These are phyloP conservation scores for Silybum marianum DNA, from an alignment of 129 eudicot species.

Conservation along the genomic window DNA sequence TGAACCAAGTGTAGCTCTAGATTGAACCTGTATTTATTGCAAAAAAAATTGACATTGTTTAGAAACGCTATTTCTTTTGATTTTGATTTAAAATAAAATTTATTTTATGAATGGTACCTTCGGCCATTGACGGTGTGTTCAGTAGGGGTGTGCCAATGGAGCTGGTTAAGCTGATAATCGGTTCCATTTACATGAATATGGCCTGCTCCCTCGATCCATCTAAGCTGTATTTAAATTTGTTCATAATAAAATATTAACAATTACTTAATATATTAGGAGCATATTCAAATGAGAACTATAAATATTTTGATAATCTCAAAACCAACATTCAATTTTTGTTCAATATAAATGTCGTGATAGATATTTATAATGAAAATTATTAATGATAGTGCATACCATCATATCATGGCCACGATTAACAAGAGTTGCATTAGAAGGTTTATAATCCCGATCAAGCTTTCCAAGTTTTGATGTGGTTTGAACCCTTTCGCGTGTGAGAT, in stretches of 20 bases:
- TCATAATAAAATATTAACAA: neutral
- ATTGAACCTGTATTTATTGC: constrained; percentile 36
- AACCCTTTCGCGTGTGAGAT: constrained; percentile 46
- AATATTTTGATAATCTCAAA: neutral
- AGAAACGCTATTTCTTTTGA: neutral
- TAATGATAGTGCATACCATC: constrained; percentile 36
- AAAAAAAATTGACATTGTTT: neutral
- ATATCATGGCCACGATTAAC: constrained; percentile 71
- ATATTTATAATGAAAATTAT: neutral
- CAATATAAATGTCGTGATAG: neutral
- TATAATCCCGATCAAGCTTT: constrained; percentile 45
- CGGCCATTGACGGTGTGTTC: constrained; percentile 70
- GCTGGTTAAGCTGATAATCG: constrained; percentile 44
- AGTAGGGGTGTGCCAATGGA: constrained; percentile 75
- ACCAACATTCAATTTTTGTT: neutral
- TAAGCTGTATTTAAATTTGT: constrained; percentile 30
- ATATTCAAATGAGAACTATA: neutral
- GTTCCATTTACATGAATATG: constrained; percentile 49
- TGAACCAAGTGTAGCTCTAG: constrained; percentile 65
- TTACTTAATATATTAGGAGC: neutral
- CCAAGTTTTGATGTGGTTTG: constrained; percentile 43
- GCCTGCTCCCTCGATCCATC: constrained; percentile 55
- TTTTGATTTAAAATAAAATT: neutral
- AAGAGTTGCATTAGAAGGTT: constrained; percentile 61
- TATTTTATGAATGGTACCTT: constrained; percentile 35